phyloP scores from a whole-genome alignment of 768 basidiomycete species.

The Mycena amicta region DNA sequence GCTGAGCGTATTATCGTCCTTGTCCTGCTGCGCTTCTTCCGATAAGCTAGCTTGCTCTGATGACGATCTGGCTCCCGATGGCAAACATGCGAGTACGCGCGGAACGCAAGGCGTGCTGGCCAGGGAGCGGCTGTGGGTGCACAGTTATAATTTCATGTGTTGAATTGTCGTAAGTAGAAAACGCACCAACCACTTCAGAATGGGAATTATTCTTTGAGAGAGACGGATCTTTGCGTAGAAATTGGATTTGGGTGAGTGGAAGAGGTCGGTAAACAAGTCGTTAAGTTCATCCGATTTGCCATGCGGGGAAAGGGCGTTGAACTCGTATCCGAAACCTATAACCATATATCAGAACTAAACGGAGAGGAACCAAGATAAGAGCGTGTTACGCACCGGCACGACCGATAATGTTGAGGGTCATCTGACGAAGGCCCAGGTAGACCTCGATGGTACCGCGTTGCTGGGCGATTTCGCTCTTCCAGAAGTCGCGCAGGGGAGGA shows the following conservation, averaged over 20 bases:
- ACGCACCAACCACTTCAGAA: background rate
- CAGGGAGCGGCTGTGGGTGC: background rate
- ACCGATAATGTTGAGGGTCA: conserved; percentile 43
- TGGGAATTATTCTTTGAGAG: background rate
- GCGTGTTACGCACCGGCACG: conserved; percentile 48
- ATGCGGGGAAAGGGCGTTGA: conserved; percentile 33
- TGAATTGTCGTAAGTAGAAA: background rate
- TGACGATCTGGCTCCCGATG: background rate
- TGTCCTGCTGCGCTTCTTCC: background rate
- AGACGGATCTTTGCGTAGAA: background rate
- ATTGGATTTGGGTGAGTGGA: background rate
- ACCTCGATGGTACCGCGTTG: background rate
- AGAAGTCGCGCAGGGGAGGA: background rate
- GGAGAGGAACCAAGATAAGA: background rate
- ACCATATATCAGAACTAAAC: background rate
- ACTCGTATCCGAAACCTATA: conserved; percentile 34
- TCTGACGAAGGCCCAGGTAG: background rate
- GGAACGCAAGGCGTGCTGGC: background rate
- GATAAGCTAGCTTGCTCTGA: background rate
- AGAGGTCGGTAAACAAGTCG: background rate
- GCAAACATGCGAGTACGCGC: background rate
- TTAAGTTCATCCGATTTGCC: background rate
- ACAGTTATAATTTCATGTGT: background rate
- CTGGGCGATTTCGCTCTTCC: background rate
- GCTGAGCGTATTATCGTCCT: background rate